A percentile compares a stretch with the other conserved stretches of the same genome.
phyloP scores from a whole-genome alignment of 768 basidiomycete genomes.

The Hericium erinaceus region DNA sequence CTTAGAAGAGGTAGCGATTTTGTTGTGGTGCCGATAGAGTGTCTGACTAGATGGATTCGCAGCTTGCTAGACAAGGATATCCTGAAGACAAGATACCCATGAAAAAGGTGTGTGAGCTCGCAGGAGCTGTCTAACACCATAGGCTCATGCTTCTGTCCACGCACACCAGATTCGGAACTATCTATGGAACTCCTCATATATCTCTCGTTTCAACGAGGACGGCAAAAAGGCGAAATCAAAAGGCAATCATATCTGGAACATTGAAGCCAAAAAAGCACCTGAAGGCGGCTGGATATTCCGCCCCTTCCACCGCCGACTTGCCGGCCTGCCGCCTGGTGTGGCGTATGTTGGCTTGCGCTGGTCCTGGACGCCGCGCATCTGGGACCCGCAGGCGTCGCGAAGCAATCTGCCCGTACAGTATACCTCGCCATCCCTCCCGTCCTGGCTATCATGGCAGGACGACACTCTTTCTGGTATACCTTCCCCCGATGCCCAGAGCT shows the following conservation, averaged over 20 bases:
- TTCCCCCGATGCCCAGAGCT: conserved; percentile 62
- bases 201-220: conserved; percentile 96
- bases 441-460: conserved; percentile 85
- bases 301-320: conserved; percentile 80
- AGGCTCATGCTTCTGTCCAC: conserved; percentile 5
- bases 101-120: conserved; percentile 65
- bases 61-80: conserved; percentile 81
- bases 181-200: conserved; percentile 90
- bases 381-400: conserved; percentile 92
- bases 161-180: conserved; percentile 75
- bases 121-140: conserved; percentile 2
- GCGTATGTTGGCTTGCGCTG: conserved; percentile 77
- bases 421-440: conserved; percentile 70
- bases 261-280: conserved; percentile 79
- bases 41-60: background rate
- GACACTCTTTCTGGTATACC: conserved; percentile 76
- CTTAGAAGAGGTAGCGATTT: conserved; percentile 65
- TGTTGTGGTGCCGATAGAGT: conserved; percentile 7
- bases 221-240: conserved; percentile 99
- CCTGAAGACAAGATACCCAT: conserved; percentile 92
- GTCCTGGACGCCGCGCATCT: conserved; percentile 89
- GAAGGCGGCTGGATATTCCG: conserved; percentile 83
- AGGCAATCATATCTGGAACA: conserved; percentile 99
- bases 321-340: conserved; percentile 70
- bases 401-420: conserved; percentile 72